phyloP scores from a whole-genome alignment of 1,139 yeast species.

The Schwanniomyces etchellsii region DNA sequence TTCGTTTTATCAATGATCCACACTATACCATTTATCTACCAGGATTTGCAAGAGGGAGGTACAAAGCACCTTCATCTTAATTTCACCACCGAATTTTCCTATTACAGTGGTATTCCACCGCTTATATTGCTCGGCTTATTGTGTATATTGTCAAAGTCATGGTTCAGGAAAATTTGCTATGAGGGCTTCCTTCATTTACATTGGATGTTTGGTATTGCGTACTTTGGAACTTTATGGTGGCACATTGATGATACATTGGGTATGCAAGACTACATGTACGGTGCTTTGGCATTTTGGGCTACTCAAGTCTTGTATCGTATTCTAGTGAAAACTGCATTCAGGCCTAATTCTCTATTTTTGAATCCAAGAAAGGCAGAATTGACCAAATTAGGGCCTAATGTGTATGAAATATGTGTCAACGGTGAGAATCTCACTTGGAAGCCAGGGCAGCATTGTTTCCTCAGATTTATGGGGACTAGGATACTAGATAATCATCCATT shows the following conservation, averaged over 20 bases:
- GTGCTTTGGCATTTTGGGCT: constrained; percentile 52
- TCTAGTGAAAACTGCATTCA: constrained; percentile 46
- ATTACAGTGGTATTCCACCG: constrained; percentile 36
- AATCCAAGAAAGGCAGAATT: constrained; percentile 42
- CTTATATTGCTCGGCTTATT: constrained; percentile 40
- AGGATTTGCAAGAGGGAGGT: constrained; percentile 49
- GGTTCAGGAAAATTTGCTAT: constrained; percentile 39
- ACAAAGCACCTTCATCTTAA: constrained; percentile 11
- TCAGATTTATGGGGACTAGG: constrained; percentile 43
- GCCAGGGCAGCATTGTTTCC: constrained; percentile 59
- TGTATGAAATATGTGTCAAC: constrained; percentile 37
- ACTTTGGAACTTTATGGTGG: constrained; percentile 46
- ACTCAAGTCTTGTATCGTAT: constrained; percentile 48
- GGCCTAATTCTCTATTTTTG: constrained; percentile 37
- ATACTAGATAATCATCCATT: constrained; percentile 59
- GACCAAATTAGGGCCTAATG: constrained; percentile 22
- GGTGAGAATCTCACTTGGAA: constrained; percentile 39
- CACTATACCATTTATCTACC: constrained; percentile 48
- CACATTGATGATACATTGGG: constrained; percentile 38
- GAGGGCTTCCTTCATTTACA: constrained; percentile 53
- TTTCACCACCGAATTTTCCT: constrained; percentile 15
- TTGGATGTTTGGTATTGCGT: constrained; percentile 55
- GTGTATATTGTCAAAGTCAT: constrained; percentile 41
- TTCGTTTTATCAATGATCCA: constrained; percentile 49
- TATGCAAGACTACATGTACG: constrained; percentile 47